These are phyloP conservation scores for Lactifluus subvellereus DNA, from an alignment of 768 basidiomycete genomes.

Conservation along the genomic window DNA sequence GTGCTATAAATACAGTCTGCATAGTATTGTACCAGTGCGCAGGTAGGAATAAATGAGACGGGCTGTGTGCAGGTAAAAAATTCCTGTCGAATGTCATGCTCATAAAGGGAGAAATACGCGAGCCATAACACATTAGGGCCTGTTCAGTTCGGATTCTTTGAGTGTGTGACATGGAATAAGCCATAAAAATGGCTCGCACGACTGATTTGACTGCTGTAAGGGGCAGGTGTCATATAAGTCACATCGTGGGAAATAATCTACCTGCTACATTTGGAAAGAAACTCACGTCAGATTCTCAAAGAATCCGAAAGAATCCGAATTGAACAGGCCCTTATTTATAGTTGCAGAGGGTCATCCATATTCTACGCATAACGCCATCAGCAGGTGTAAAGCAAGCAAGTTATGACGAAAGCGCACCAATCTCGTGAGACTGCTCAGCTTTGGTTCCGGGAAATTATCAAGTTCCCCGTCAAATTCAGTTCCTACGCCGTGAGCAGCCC, in stretches of 20 bases:
- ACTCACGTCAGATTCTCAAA: neutral
- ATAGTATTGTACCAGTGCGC: no score
- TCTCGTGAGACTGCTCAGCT: slow-evolving; percentile 15
- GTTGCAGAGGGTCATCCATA: neutral
- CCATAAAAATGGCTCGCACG: no score
- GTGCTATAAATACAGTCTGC: no score
- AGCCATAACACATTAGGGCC: neutral
- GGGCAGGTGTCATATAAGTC: no score
- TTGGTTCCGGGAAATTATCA: slow-evolving; percentile 14
- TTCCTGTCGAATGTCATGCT: neutral
- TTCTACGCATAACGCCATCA: neutral
- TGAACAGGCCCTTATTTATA: no score
- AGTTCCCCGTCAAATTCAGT: slow-evolving; percentile 13
- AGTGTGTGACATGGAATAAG: no score
- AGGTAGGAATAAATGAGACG: no score
- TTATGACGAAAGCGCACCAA: slow-evolving; percentile 5
- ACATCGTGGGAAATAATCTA: no score
- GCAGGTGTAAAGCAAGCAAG: neutral
- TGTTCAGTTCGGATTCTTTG: no score
- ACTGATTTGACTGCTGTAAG: no score
- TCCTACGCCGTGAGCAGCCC: neutral
- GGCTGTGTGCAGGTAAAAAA: neutral
- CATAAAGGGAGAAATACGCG: neutral
- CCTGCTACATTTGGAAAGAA: no score
- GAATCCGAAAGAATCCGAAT: no score